These are phyloP conservation scores for Cladosporium sp. DNA, from an alignment of 2,329 filamentous ascomycete genomes.

Conservation along the genomic window DNA sequence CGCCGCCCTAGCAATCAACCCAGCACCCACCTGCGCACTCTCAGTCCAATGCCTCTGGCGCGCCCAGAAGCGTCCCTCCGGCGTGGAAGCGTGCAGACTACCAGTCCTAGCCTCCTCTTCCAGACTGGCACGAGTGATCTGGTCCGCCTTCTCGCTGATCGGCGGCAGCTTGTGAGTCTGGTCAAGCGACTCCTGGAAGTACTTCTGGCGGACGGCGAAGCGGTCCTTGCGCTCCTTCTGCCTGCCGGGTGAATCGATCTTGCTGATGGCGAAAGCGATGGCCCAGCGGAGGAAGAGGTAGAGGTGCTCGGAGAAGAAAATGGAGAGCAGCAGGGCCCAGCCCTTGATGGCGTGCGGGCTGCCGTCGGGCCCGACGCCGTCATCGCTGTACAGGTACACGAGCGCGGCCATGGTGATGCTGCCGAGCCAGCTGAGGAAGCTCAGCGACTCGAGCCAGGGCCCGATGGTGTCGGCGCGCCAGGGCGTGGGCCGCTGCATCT, in stretches of 20 bases:
- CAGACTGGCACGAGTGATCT: slow-evolving; percentile 58
- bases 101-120: slow-evolving; percentile 50
- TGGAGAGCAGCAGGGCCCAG: slow-evolving; percentile 73
- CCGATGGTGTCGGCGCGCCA: slow-evolving; percentile 91
- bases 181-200: slow-evolving; percentile 67
- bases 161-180: slow-evolving; percentile 43
- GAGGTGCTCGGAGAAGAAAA: slow-evolving; percentile 82
- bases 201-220: slow-evolving; percentile 71
- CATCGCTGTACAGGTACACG: slow-evolving; percentile 78
- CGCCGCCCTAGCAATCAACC: slow-evolving; percentile 42
- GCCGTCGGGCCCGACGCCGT: slow-evolving; percentile 59
- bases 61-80: slow-evolving; percentile 48
- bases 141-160: slow-evolving; percentile 46
- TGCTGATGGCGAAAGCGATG: slow-evolving; percentile 66
- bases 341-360: slow-evolving; percentile 64
- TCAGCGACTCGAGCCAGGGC: slow-evolving; percentile 79
- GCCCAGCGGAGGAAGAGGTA: slow-evolving; percentile 73
- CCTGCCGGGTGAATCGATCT: slow-evolving; percentile 77
- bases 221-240: slow-evolving; percentile 79
- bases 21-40: slow-evolving; percentile 45
- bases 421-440: slow-evolving; percentile 90
- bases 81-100: slow-evolving; percentile 36
- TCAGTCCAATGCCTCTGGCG: slow-evolving; percentile 46
- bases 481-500: slow-evolving; percentile 82
- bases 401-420: slow-evolving; percentile 81